phyloP scores from a whole-genome alignment of 768 basidiomycete genomes.

The Russula compacta region DNA sequence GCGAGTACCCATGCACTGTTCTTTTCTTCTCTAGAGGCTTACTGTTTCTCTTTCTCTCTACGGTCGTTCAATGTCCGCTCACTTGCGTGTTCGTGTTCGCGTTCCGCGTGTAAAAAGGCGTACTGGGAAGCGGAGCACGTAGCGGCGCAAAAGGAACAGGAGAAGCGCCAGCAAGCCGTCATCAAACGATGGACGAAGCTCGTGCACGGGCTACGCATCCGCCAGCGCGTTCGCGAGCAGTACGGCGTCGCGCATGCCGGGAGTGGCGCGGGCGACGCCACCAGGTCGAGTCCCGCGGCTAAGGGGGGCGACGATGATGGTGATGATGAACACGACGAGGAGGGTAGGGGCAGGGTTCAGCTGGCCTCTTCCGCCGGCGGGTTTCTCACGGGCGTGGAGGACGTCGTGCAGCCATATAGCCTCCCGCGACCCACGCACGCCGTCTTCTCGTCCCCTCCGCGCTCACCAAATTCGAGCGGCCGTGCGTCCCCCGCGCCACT shows the following conservation, averaged over 20 bases:
- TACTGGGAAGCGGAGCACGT: constrained; percentile 75
- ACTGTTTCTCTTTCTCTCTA: neutral
- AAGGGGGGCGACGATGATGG: neutral
- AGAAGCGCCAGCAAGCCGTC: constrained; percentile 68
- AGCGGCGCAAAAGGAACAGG: constrained; percentile 65
- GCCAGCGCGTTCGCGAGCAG: constrained; percentile 72
- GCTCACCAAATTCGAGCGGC: neutral
- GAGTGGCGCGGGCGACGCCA: neutral
- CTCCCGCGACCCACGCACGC: constrained; percentile 49
- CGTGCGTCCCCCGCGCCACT: neutral
- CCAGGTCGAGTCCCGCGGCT: neutral
- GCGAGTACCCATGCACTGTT: constrained; percentile 30
- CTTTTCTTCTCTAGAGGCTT: too few species aligned
- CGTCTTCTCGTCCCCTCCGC: constrained; percentile 16
- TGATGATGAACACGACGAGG: neutral
- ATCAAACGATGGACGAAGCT: constrained; percentile 85
- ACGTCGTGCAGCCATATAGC: constrained; percentile 63
- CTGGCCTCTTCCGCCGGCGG: constrained; percentile 24
- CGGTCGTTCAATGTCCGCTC: neutral
- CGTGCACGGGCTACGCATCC: constrained; percentile 80
- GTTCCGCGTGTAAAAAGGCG: constrained; percentile 53
- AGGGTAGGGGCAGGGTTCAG: neutral
- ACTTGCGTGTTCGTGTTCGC: neutral
- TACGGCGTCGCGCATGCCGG: constrained; percentile 36
- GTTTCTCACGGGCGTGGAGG: constrained; percentile 61